Percentiles rank a stretch among this genome's conserved stretches.
Conservation (phyloP, 306 rosid species). For the Aeschynomene evenia region DNA sequence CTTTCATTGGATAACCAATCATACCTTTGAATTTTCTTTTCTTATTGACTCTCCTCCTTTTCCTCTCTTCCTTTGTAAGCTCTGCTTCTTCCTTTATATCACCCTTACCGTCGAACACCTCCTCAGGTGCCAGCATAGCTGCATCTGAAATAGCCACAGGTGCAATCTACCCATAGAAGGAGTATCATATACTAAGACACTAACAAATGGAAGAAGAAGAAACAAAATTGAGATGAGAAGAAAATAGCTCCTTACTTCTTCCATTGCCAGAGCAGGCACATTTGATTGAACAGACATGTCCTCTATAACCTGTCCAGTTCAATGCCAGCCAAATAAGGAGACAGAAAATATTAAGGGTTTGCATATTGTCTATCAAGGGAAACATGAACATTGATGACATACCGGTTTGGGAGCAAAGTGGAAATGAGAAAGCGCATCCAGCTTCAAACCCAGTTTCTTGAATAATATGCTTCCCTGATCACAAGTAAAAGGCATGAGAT, state of each 20-base stretch:
- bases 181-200: slow-evolving; percentile 28
- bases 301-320: slow-evolving; percentile 71
- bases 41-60: slow-evolving; percentile 85
- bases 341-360: not conserved
- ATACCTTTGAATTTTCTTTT: slow-evolving; percentile 89
- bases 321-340: slow-evolving; percentile 27
- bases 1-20: not conserved
- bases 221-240: not conserved
- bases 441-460: slow-evolving; percentile 69
- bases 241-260: slow-evolving; percentile 68
- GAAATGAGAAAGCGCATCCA: slow-evolving; percentile 96
- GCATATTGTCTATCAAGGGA: not conserved
- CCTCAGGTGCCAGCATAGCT: slow-evolving; percentile 98
- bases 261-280: slow-evolving; percentile 97
- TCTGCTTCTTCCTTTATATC: slow-evolving; percentile 85
- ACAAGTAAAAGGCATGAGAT: slow-evolving; percentile 30
- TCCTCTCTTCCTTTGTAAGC: slow-evolving; percentile 86
- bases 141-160: slow-evolving; percentile 97
- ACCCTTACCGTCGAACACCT: slow-evolving; percentile 91
- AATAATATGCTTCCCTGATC: slow-evolving; percentile 78
- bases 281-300: slow-evolving; percentile 75
- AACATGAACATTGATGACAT: slow-evolving; percentile 33
- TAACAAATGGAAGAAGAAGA: slow-evolving; percentile 2
- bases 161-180: slow-evolving; percentile 68
- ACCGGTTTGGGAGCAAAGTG: slow-evolving; percentile 95